Evolutionary conservation across 2,329 filamentous ascomycete genomes (phyloP).

Genomic region (Fonsecaea nubica): DNA sequence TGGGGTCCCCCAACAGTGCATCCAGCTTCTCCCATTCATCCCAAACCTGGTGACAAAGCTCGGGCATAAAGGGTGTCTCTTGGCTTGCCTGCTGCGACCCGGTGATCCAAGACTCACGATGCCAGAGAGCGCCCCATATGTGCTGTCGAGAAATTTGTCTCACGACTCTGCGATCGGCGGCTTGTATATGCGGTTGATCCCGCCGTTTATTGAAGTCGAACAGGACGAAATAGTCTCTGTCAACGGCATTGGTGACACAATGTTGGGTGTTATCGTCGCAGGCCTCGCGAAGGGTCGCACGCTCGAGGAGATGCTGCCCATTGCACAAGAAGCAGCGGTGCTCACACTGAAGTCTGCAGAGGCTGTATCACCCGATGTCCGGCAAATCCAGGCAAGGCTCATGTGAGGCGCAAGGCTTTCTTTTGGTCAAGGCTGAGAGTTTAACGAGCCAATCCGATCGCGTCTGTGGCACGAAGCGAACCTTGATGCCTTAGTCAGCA

Average conservation of each 20-base stretch:
- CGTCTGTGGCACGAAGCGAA: conserved; percentile 13
- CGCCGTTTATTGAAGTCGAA: conserved; percentile 67
- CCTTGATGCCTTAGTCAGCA: conserved; percentile 18
- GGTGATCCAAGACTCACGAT: conserved; percentile 71
- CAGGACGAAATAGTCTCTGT: conserved; percentile 78
- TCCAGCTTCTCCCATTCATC: conserved; percentile 87
- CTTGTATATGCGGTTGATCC: conserved; percentile 81
- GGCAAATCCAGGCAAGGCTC: conserved; percentile 25
- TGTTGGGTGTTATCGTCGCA: conserved; percentile 83
- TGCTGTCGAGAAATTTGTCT: conserved; percentile 68
- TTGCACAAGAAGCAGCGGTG: conserved; percentile 82
- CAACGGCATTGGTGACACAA: conserved; percentile 93
- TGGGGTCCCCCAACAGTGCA: conserved; percentile 80
- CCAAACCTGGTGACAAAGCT: conserved; percentile 86
- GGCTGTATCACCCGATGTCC: conserved; percentile 61
- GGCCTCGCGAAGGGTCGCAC: conserved; percentile 67
- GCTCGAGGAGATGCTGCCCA: conserved; percentile 69
- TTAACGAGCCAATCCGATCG: conserved; percentile 22
- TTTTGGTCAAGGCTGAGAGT: not conserved
- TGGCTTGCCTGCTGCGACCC: conserved; percentile 73
- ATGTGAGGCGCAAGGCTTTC: conserved; percentile 8
- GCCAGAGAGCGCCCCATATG: conserved; percentile 69
- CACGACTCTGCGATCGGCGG: conserved; percentile 72
- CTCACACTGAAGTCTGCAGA: conserved; percentile 77
- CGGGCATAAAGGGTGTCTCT: conserved; percentile 74